These are phyloP conservation scores for Fusarium marasasianum DNA, from an alignment of 2,329 filamentous ascomycete genomes.

Conservation along the genomic window DNA sequence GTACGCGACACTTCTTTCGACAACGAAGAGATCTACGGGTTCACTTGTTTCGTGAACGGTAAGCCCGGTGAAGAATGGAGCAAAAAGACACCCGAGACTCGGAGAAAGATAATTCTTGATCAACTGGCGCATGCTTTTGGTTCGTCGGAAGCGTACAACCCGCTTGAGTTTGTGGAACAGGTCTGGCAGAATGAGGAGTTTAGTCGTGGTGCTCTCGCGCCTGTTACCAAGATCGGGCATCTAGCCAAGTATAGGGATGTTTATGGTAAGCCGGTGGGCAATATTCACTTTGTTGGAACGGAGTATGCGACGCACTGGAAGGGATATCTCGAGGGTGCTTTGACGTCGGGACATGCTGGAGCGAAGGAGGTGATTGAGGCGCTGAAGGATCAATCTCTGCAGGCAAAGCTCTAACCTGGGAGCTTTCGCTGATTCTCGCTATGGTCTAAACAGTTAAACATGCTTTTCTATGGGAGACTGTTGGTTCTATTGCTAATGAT, in stretches of 20 bases:
- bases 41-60: conserved; percentile 56
- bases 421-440: neutral
- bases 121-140: conserved; percentile 47
- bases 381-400: neutral
- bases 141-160: conserved; percentile 34
- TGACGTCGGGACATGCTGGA: conserved; percentile 54
- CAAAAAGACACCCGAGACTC: conserved; percentile 39
- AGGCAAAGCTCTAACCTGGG: conserved; percentile 9
- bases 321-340: conserved; percentile 62
- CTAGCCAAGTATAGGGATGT: conserved; percentile 41
- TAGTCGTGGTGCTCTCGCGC: conserved; percentile 48
- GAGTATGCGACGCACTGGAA: conserved; percentile 60
- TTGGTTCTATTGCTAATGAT: neutral
- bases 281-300: conserved; percentile 61
- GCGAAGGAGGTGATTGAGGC: conserved; percentile 52
- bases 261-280: conserved; percentile 48
- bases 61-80: conserved; percentile 49
- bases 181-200: conserved; percentile 48
- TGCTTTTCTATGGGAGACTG: neutral
- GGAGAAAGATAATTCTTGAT: conserved; percentile 45
- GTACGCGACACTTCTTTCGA: conserved; percentile 53
- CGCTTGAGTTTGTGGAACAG: conserved; percentile 46
- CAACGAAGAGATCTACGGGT: conserved; percentile 40
- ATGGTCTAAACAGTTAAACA: too few species aligned
- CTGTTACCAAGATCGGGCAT: conserved; percentile 46